Evolutionary conservation across 1,284 basidiomycete species (phyloP), one percentile per base, ranked within the genome.

Genomic region (Malassezia yamatoensis): DNA sequence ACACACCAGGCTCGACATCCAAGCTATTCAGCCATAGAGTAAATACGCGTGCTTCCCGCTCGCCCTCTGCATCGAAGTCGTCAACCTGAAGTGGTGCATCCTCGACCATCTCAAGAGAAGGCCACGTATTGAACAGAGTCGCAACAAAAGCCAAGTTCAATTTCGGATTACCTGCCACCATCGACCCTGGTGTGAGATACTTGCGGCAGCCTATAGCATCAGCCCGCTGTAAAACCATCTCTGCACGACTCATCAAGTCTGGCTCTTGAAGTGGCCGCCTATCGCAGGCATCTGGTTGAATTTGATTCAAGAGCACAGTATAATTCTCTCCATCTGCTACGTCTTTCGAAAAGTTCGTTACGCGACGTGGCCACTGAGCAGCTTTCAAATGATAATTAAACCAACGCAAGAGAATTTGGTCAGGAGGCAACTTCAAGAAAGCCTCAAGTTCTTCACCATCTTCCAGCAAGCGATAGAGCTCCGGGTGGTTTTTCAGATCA

Each of bases 311-410:
- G 6, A 98, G 83, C 45, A 96, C 80, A 1, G 93, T 94, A 79
- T 98, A 98, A 79, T 96, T 96, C 78, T 96, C 90, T 59, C 87
- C 90, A 70, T 98, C 93, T 34, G 81, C 82, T 12, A 96, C 90
- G 74, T 98, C 93, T 68, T 87, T 86, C 72, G 87, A 87, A 77
- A 98, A 96, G 80, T 98, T 98, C 77, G 86, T 83, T n/a, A 98
- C 93, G 10, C 47, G 41, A 16, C 39, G 80, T 53, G 85, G 81
- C 87, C 90, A 94, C 8, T 86, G 86, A 35, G 93, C 94, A 8
- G 88, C 87, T 76, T 96, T 96, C 62, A 98, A 79, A 77, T 98
- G 94, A 77, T 88, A 98, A 78, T 98, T 98, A 80, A 98, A 94
- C 93, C 93, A 98, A 53, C 93, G 81, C 36, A 98, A 77, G 40